Conservation (phyloP, 192 early-diverging fungal species). For the Linnemannia zychae region DNA sequence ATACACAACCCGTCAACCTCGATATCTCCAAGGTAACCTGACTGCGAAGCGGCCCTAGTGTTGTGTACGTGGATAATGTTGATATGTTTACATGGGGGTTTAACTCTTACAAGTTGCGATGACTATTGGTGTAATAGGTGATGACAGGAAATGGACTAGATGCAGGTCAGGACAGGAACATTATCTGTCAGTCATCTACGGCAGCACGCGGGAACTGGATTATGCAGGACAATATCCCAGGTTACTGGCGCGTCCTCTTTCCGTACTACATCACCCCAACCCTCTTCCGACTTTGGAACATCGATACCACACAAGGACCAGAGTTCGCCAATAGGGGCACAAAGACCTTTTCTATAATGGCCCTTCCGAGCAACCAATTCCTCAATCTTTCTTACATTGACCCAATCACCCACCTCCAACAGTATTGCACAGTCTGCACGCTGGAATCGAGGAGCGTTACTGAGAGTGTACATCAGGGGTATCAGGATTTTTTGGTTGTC, state of each 20-base stretch:
- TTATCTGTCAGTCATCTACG: constrained; percentile 57
- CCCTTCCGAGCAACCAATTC: constrained; percentile 65
- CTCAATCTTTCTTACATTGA: constrained; percentile 76
- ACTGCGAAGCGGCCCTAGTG: neutral
- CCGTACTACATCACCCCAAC: constrained; percentile 68
- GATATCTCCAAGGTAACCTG: constrained; percentile 28
- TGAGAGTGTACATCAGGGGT: constrained; percentile 11
- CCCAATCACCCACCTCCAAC: constrained; percentile 57
- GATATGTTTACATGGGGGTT: neutral
- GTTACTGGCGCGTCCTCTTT: constrained; percentile 75
- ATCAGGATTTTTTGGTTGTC: constrained; percentile 64
- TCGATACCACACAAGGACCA: constrained; percentile 20
- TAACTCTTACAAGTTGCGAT: neutral
- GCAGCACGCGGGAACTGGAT: constrained; percentile 71
- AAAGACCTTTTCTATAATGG: constrained; percentile 74
- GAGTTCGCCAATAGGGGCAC: constrained; percentile 69
- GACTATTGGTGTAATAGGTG: neutral
- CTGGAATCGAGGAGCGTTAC: constrained; percentile 25
- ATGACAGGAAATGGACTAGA: constrained; percentile 32
- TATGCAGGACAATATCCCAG: constrained; percentile 75
- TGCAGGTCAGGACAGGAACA: constrained; percentile 39
- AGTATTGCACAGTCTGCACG: constrained; percentile 56
- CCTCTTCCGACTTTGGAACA: constrained; percentile 77
- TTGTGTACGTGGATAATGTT: neutral
- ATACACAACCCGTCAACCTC: constrained; percentile 56